Evolutionary conservation across 352 stramenopile species (phyloP), one percentile per base, ranked within the genome.

Genomic region (Phytophthora aleatoria): DNA sequence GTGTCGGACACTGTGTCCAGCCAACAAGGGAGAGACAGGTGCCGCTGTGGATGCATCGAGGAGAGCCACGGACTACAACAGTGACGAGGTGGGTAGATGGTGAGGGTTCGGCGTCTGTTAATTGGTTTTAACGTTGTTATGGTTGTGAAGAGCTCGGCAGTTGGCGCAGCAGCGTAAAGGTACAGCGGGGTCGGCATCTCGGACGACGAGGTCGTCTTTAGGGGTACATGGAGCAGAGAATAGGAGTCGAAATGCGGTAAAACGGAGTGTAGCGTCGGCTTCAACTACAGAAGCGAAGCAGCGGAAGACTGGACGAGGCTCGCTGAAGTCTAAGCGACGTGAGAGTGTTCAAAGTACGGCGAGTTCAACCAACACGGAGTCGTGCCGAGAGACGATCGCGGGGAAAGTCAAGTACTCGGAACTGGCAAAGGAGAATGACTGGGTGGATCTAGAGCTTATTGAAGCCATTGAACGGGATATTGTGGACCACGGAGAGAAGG

Each of bases 391-490:
- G 13, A 74, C 55, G 27, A 84, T 83, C 54, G 67, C 64, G 15
- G 79, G 74, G 9, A 89, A 88, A 66, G 58, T 77, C 13, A 92
- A 91, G 56, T 93, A 94, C 71, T 91, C 81, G 3, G 87, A 95
- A 4, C 27, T 95, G 4, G 87, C 84, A 1, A 83, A 76, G 45
- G 85, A 95, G 26, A 78, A 87, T 26, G 83, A 74, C 7, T 90
- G 75, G 83, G 82, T 78, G 1, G 85, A 95, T 44, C 62, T 91
- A 53, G 84, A 95, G 49, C 82, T 95, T 26, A 92, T 95, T 50
- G 84, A 94, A 71, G 83, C 80, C 51, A 94, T 95, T 43, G 87
- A 95, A 51, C 77, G 86, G n/a, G 87, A 95, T 54, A 94, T 95
- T 42, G 85, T 95, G 3, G 83, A 95, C 57, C 81, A 79, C 1